Evolutionary conservation across 495 filamentous ascomycete genomes (phyloP).

Genomic region (Aspergillus bridgeri): DNA sequence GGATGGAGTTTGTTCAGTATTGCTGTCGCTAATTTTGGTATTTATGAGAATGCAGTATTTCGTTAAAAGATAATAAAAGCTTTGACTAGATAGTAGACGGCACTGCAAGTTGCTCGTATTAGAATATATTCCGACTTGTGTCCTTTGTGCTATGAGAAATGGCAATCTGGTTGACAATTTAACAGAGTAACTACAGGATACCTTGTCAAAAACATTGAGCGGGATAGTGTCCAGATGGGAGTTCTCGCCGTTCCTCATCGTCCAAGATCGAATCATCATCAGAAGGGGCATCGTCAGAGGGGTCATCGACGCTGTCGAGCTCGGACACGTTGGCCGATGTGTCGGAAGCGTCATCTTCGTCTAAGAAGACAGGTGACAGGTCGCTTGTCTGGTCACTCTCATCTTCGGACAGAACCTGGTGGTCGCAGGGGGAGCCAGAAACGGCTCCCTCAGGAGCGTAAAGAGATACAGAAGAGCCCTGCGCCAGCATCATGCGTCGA

Average conservation of each 20-base stretch:
- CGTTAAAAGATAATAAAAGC: not conserved
- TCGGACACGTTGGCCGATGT: slow-evolving; percentile 17
- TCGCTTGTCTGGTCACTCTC: slow-evolving; percentile 3
- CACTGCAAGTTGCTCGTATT: not conserved
- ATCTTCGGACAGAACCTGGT: not conserved
- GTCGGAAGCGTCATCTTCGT: slow-evolving; percentile 1
- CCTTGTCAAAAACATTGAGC: no score
- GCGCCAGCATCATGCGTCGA: slow-evolving; percentile 1
- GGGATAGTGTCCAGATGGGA: slow-evolving; percentile 22
- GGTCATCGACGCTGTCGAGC: slow-evolving; percentile 13
- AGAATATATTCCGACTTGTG: no score
- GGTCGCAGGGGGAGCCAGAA: slow-evolving; percentile 1
- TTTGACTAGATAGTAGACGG: not conserved
- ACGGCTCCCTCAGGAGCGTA: no score
- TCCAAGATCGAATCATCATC: slow-evolving; percentile 23
- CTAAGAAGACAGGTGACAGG: slow-evolving; percentile 3
- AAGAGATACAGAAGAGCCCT: no score
- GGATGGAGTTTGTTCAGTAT: not conserved
- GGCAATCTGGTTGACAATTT: no score
- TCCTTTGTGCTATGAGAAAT: no score
- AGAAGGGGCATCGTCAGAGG: slow-evolving; percentile 8
- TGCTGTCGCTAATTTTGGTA: not conserved
- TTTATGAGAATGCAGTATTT: not conserved
- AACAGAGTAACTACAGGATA: not conserved
- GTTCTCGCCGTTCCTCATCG: slow-evolving; percentile 25